A percentile compares a stretch with the other conserved stretches of the same genome.
These are phyloP conservation scores for Mucor lusitanicus DNA, from an alignment of 371 early-diverging fungal genomes.

Conservation along the genomic window DNA sequence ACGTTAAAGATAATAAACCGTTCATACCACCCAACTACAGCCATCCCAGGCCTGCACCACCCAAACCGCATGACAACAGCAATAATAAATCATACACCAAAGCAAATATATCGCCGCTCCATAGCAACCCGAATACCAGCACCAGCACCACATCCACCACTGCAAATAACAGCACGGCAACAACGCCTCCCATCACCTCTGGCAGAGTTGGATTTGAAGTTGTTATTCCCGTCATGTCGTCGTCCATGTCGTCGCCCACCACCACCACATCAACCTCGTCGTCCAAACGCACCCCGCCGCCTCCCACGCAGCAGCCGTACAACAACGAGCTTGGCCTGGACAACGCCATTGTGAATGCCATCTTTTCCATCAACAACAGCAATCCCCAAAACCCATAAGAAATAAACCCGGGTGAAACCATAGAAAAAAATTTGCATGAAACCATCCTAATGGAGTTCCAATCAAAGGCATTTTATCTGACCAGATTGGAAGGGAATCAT, in stretches of 20 bases:
- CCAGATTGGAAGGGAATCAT: background rate
- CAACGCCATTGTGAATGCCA: slow-evolving; percentile 49
- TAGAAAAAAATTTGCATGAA: slow-evolving; percentile 11
- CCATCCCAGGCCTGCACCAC: slow-evolving; percentile 19
- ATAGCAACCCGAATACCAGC: slow-evolving; percentile 7
- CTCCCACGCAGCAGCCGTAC: slow-evolving; percentile 25
- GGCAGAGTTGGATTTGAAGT: slow-evolving; percentile 47
- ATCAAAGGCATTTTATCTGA: background rate
- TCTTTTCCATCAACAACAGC: slow-evolving; percentile 41
- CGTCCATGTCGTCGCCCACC: slow-evolving; percentile 41
- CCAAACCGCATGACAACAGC: slow-evolving; percentile 9
- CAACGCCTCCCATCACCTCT: slow-evolving; percentile 30
- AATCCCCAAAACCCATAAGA: slow-evolving; percentile 11
- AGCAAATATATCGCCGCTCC: slow-evolving; percentile 1
- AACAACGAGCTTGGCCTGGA: slow-evolving; percentile 49
- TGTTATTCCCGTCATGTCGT: slow-evolving; percentile 48
- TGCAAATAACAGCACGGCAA: background rate
- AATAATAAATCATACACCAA: background rate
- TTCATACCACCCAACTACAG: slow-evolving; percentile 35
- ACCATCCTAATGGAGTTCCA: slow-evolving; percentile 10
- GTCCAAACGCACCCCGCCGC: slow-evolving; percentile 14
- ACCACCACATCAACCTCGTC: slow-evolving; percentile 10
- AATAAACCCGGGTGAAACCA: background rate
- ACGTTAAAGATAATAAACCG: slow-evolving; percentile 66
- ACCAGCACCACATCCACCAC: background rate